A percentile compares a stretch with the other conserved stretches of the same genome.
phyloP scores from a whole-genome alignment of 2,329 filamentous ascomycete species.

The Pyricularia sp. region DNA sequence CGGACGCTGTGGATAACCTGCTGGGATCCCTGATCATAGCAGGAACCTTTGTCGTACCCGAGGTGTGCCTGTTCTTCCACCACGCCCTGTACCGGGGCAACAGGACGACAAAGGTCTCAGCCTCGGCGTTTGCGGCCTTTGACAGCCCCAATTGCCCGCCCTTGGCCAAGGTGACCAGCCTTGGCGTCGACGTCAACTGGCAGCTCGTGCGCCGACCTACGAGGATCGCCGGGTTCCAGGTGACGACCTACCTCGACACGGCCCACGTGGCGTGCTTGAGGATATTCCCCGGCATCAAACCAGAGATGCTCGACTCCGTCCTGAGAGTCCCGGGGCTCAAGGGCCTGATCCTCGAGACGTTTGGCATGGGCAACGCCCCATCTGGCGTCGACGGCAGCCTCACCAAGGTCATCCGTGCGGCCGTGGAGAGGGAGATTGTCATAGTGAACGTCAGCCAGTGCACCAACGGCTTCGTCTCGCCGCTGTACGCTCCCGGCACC shows the following conservation, averaged over 20 bases:
- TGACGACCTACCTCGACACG: constrained; percentile 70
- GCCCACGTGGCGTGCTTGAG: constrained; percentile 84
- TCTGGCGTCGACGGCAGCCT: constrained; percentile 71
- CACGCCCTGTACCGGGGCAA: constrained; percentile 86
- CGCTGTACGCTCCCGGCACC: constrained; percentile 69
- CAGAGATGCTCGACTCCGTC: constrained; percentile 86
- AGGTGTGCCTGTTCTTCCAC: constrained; percentile 91
- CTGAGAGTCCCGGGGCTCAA: constrained; percentile 66
- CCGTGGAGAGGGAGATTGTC: constrained; percentile 70
- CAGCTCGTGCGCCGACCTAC: constrained; percentile 65
- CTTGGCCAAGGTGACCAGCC: constrained; percentile 70
- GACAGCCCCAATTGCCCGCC: constrained; percentile 79
- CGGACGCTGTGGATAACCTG: constrained; percentile 84
- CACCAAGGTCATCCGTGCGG: constrained; percentile 66
- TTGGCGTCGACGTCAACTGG: constrained; percentile 77
- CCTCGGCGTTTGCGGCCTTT: constrained; percentile 80
- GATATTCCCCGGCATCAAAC: constrained; percentile 86
- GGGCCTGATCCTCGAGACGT: constrained; percentile 82
- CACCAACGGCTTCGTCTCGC: constrained; percentile 65
- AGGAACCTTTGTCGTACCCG: constrained; percentile 85
- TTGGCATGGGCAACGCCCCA: constrained; percentile 87
- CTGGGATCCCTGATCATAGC: constrained; percentile 82
- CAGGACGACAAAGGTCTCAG: constrained; percentile 78
- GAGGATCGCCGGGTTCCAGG: constrained; percentile 61
- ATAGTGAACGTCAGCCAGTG: constrained; percentile 92